A percentile compares a stretch with the other conserved stretches of the same genome.
These are phyloP conservation scores for Yamadazyma sp. DNA, from an alignment of 805 yeast species.

Conservation along the genomic window DNA sequence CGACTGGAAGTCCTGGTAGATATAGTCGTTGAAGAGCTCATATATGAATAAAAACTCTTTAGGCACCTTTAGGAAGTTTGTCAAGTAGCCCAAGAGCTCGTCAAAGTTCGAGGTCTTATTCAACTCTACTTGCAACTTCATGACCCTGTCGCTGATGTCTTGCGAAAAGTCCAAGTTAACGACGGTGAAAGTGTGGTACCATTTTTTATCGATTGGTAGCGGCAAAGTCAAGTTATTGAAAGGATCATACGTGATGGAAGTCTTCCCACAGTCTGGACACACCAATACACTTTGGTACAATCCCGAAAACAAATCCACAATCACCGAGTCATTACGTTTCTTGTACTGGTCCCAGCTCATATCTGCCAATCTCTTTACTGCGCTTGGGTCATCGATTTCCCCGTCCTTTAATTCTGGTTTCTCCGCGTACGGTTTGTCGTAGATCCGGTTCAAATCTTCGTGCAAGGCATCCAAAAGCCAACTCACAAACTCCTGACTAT, in stretches of 20 bases:
- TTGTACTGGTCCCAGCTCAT: conserved; percentile 81
- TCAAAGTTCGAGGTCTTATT: conserved; percentile 60
- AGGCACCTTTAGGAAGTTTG: conserved; percentile 42
- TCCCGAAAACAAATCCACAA: conserved; percentile 86
- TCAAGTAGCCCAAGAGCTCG: conserved; percentile 62
- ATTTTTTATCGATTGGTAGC: conserved; percentile 69
- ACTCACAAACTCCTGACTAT: conserved; percentile 89
- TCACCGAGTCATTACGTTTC: conserved; percentile 77
- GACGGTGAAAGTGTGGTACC: conserved; percentile 65
- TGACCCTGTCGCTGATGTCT: conserved; percentile 18
- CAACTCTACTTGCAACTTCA: conserved; percentile 68
- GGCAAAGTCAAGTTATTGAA: conserved; percentile 89
- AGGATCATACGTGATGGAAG: conserved; percentile 91
- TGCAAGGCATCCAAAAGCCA: conserved; percentile 86
- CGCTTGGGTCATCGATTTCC: conserved; percentile 51
- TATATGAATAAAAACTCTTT: conserved; percentile 28
- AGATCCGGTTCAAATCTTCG: conserved; percentile 84
- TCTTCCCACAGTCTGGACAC: conserved; percentile 80
- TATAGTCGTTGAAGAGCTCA: conserved; percentile 59
- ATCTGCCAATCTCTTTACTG: conserved; percentile 62
- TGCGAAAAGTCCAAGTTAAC: conserved; percentile 46
- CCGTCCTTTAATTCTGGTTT: conserved; percentile 78
- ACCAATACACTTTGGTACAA: conserved; percentile 84
- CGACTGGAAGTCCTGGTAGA: conserved; percentile 67
- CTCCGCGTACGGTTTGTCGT: conserved; percentile 81